Evolutionary conservation across 2,329 filamentous ascomycete genomes (phyloP).

Genomic region (Hysterium pulicare): DNA sequence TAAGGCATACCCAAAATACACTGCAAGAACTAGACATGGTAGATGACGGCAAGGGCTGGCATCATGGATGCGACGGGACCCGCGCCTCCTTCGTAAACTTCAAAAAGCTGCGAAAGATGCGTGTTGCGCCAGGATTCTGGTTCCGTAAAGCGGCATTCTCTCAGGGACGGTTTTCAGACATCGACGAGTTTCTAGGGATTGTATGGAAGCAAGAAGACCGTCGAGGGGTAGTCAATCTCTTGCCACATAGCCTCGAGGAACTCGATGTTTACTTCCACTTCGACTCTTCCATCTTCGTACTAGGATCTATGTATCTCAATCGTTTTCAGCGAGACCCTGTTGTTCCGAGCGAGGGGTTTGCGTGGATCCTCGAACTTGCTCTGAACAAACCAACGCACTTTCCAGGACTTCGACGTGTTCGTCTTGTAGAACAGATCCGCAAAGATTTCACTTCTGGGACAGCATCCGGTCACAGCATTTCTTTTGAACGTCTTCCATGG

Average conservation of each 20-base stretch:
- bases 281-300: not conserved
- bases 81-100: not conserved
- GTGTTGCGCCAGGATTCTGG: conserved; percentile 1
- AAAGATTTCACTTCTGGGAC: not conserved
- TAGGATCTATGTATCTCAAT: not conserved
- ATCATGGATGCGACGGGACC: conserved; percentile 1
- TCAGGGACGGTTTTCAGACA: not conserved
- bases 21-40: not conserved
- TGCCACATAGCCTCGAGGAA: not conserved
- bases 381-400: not conserved
- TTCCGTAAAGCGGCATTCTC: not conserved
- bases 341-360: not conserved
- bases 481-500: not conserved
- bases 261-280: conserved; percentile 1
- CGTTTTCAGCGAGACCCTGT: not conserved
- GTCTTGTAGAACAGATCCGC: not conserved
- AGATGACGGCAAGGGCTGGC: not conserved
- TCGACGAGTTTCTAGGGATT: not conserved
- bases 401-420: not conserved
- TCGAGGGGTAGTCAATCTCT: not conserved
- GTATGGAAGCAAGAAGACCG: not conserved
- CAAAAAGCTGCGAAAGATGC: conserved; percentile 1
- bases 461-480: not conserved
- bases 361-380: conserved; percentile 1
- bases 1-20: not conserved